Evolutionary conservation across 306 rosid species (phyloP).

Genomic region (Castanea mollissima): DNA sequence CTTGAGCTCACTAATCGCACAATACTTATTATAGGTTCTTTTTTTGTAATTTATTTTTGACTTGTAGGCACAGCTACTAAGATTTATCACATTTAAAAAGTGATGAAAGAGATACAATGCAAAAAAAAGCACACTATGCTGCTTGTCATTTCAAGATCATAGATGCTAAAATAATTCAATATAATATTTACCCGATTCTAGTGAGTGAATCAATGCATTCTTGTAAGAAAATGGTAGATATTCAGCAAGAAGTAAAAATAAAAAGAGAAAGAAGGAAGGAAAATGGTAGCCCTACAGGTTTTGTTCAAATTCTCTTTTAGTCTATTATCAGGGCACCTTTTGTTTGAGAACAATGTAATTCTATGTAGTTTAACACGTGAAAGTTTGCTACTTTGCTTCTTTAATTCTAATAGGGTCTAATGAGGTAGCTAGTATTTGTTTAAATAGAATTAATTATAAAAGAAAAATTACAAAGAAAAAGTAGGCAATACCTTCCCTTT

Average conservation of each 20-base stretch:
- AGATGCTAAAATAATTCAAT: constrained; percentile 32
- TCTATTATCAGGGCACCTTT: background rate
- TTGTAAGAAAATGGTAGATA: background rate
- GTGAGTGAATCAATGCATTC: constrained; percentile 19
- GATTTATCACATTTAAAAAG: background rate
- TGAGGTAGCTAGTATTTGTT: too few species aligned
- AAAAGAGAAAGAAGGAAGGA: background rate
- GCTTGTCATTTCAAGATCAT: constrained; percentile 21
- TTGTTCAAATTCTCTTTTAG: background rate
- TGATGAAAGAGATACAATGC: constrained; percentile 13
- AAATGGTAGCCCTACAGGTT: background rate
- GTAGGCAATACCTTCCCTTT: too few species aligned
- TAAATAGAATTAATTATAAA: too few species aligned
- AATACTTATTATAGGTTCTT: too few species aligned
- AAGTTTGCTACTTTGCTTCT: too few species aligned
- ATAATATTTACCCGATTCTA: background rate
- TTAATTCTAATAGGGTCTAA: too few species aligned
- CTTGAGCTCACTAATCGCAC: too few species aligned
- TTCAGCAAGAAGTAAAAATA: too few species aligned
- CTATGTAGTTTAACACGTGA: too few species aligned
- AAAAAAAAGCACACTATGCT: constrained; percentile 26
- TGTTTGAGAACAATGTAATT: too few species aligned
- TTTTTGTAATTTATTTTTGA: too few species aligned
- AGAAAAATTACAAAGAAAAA: too few species aligned
- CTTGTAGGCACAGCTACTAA: background rate